Conservation (phyloP, 2,329 filamentous ascomycete genomes). For the Exophiala spinifera region DNA sequence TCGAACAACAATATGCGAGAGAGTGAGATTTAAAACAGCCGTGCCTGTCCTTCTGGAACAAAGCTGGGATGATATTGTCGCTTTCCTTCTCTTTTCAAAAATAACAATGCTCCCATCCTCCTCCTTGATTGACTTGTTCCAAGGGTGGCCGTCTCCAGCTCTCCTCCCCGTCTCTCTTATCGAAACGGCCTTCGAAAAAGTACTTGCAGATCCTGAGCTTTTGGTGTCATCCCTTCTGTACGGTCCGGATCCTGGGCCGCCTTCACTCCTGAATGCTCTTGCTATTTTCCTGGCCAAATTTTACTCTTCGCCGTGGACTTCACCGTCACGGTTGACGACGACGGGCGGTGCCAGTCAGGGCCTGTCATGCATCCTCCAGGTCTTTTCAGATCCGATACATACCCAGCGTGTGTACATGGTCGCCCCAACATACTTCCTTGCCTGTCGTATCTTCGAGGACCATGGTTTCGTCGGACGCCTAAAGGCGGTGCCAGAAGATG, state of each 20-base stretch:
- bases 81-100: too few species aligned
- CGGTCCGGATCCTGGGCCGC: conserved; percentile 71
- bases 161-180: too few species aligned
- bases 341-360: conserved; percentile 82
- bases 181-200: too few species aligned
- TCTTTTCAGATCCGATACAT: conserved; percentile 73
- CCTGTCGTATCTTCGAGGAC: conserved; percentile 80
- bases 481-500: conserved; percentile 70
- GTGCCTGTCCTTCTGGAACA: too few species aligned
- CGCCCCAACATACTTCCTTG: conserved; percentile 76
- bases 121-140: too few species aligned
- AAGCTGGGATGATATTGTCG: too few species aligned
- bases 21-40: too few species aligned
- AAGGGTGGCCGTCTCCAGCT: too few species aligned
- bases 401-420: conserved; percentile 77
- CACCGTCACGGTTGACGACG: conserved; percentile 62
- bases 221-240: conserved; percentile 46
- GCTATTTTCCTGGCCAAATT: conserved; percentile 66
- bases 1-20: too few species aligned
- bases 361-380: conserved; percentile 59
- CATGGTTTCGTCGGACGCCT: conserved; percentile 67
- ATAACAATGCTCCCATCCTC: too few species aligned
- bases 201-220: background rate
- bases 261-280: conserved; percentile 63
- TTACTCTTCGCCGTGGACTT: conserved; percentile 46